phyloP scores from a whole-genome alignment of 176 grass and related monocot species.

The Triticum urartu region DNA sequence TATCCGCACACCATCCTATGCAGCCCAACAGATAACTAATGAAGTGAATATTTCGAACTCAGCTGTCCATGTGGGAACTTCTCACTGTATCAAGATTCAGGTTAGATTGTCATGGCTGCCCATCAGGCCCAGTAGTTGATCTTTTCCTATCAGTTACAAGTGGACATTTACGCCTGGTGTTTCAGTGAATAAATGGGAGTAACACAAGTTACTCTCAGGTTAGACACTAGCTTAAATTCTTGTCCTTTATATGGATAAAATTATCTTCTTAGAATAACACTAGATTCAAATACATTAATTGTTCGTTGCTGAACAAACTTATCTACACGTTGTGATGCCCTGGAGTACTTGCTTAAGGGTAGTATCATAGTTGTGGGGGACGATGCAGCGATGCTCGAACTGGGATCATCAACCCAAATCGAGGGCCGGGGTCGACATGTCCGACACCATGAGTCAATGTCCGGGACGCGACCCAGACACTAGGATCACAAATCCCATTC shows the following conservation, averaged over 20 bases:
- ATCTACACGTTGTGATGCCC: slow-evolving; percentile 2
- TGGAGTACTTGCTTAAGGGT: slow-evolving; percentile 9
- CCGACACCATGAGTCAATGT: background rate
- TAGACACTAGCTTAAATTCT: background rate
- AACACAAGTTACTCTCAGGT: background rate
- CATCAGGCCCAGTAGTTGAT: background rate
- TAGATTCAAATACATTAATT: background rate
- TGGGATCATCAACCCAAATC: background rate
- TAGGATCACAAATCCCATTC: background rate
- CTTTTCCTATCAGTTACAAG: slow-evolving; percentile 13
- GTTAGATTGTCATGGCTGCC: background rate
- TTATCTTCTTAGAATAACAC: background rate
- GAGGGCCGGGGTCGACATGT: background rate
- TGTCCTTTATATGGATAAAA: background rate
- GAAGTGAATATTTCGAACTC: background rate
- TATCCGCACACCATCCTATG: slow-evolving; percentile 4
- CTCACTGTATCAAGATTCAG: slow-evolving; percentile 1
- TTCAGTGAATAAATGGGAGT: background rate
- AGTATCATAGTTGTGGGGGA: background rate
- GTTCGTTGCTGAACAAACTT: background rate
- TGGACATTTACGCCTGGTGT: background rate
- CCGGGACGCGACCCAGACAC: background rate
- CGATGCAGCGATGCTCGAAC: background rate
- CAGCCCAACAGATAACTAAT: background rate
- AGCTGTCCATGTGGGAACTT: slow-evolving; percentile 1